Conservation (phyloP, 257 asterid genomes). For the Anisodus tanguticus region DNA sequence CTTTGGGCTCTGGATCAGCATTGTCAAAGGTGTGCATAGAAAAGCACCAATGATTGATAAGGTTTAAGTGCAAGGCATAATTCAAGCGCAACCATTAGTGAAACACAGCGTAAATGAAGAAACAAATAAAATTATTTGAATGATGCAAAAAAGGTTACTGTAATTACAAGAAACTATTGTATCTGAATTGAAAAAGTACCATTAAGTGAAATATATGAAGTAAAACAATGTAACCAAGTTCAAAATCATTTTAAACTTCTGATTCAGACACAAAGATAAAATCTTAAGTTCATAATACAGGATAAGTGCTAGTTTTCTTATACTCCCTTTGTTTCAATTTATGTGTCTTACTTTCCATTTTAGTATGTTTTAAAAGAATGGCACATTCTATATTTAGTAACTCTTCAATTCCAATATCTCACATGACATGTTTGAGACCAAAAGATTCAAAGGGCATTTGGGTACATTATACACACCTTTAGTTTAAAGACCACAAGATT, state of each 20-base stretch:
- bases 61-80: neutral
- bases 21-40: constrained; percentile 5
- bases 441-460: neutral
- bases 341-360: neutral
- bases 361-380: neutral
- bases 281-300: neutral
- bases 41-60: neutral
- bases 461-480: neutral
- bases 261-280: constrained; percentile 4
- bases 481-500: neutral
- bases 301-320: constrained; percentile 11
- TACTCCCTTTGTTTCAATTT: neutral
- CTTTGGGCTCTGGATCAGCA: neutral
- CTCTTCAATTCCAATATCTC: neutral
- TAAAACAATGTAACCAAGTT: neutral
- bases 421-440: neutral
- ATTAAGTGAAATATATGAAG: neutral
- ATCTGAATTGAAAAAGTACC: neutral
- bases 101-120: neutral
- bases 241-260: constrained; percentile 21
- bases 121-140: neutral
- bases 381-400: neutral
- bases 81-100: constrained; percentile 21
- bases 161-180: neutral
- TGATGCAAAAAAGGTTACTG: neutral